Conservation (phyloP, 305 asterid species). For the Andrographis paniculata region DNA sequence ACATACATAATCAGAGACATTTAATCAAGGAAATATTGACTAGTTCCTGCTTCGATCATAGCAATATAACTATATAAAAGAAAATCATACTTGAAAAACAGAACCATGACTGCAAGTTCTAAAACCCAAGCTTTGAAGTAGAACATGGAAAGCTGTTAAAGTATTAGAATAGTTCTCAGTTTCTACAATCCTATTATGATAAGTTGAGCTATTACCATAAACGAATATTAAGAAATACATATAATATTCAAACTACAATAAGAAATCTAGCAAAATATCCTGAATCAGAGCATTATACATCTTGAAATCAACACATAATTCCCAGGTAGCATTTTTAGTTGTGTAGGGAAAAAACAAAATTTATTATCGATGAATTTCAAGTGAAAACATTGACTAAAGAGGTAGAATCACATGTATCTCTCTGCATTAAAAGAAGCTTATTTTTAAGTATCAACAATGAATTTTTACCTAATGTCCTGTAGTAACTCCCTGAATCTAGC, state of each 20-base stretch:
- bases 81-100: too few relatives aligned
- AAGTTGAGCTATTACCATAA: not conserved
- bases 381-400: too few relatives aligned
- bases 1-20: too few relatives aligned
- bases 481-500: conserved; percentile 66
- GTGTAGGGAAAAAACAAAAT: not conserved
- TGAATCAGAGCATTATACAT: not conserved
- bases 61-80: too few relatives aligned
- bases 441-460: not conserved
- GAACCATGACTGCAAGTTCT: not conserved
- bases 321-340: not conserved
- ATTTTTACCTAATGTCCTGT: conserved; percentile 52
- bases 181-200: not conserved
- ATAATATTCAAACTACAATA: too few relatives aligned
- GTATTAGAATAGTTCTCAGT: not conserved
- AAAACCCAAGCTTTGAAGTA: not conserved
- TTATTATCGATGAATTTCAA: too few relatives aligned
- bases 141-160: not conserved
- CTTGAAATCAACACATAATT: not conserved
- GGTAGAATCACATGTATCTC: too few relatives aligned
- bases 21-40: too few relatives aligned
- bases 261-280: not conserved
- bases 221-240: not conserved
- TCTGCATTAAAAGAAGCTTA: not conserved
- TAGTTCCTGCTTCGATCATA: too few relatives aligned